phyloP scores from a whole-genome alignment of 2,329 filamentous ascomycete genomes.

The Colletotrichum incanum region DNA sequence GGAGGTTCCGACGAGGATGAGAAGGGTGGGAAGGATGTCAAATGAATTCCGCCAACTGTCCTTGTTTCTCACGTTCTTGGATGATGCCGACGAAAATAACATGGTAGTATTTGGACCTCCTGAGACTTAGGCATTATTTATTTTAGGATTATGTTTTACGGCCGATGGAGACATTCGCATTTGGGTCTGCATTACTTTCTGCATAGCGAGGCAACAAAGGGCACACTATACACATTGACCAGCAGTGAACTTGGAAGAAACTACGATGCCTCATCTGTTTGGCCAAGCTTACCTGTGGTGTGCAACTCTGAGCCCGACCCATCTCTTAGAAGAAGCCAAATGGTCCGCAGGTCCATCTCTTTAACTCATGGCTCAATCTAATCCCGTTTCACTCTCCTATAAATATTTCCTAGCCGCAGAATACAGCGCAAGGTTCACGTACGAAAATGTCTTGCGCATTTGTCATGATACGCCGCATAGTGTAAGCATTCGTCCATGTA shows the following conservation, averaged over 20 bases:
- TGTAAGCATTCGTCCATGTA: neutral
- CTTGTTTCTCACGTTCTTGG: neutral
- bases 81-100: neutral
- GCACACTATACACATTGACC: neutral
- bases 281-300: too few relatives aligned
- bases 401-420: neutral
- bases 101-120: too few relatives aligned
- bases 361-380: too few relatives aligned
- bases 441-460: too few relatives aligned
- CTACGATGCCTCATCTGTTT: neutral
- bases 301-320: neutral
- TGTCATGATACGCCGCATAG: too few relatives aligned
- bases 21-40: neutral
- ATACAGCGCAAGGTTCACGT: neutral
- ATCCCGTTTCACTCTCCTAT: too few relatives aligned
- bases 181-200: neutral
- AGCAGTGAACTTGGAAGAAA: neutral
- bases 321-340: neutral
- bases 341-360: too few relatives aligned
- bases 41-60: neutral
- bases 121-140: neutral
- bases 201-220: constrained; percentile 11
- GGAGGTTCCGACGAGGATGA: neutral
- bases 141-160: neutral
- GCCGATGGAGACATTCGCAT: neutral